Percentiles rank a stretch among this genome's conserved stretches.
phyloP scores from a whole-genome alignment of 148 eudicot species.

The Nyssa sinensis region DNA sequence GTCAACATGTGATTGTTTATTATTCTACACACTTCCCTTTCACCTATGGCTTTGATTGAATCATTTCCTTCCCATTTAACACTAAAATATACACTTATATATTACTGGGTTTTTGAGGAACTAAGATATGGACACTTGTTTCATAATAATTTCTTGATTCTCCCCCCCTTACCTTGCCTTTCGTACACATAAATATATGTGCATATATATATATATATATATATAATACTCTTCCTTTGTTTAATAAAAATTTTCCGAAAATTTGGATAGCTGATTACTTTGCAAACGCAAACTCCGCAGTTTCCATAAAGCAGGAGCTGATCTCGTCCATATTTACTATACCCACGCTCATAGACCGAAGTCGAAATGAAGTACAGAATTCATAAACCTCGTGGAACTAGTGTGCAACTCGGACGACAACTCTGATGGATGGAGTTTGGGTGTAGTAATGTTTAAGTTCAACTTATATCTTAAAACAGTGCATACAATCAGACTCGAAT shows the following conservation, averaged over 20 bases:
- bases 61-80: constrained; percentile 19
- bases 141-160: constrained; percentile 23
- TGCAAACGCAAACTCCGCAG: background rate
- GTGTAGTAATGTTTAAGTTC: too few species aligned
- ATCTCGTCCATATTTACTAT: background rate
- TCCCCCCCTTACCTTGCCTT: constrained; percentile 20
- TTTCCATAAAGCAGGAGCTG: constrained; percentile 13
- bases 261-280: too few species aligned
- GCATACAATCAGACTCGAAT: too few species aligned
- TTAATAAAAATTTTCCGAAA: too few species aligned
- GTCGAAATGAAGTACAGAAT: too few species aligned
- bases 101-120: constrained; percentile 22
- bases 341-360: constrained; percentile 3
- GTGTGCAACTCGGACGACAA: too few species aligned
- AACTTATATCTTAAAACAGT: too few species aligned
- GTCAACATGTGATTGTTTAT: constrained; percentile 21
- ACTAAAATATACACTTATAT: background rate
- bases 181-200: constrained; percentile 16
- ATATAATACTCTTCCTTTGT: background rate
- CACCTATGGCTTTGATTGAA: constrained; percentile 24
- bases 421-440: too few species aligned
- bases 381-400: too few species aligned
- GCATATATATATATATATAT: background rate
- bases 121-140: constrained; percentile 18
- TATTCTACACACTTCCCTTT: constrained; percentile 17